These are phyloP conservation scores for Gymnopilus dilepis DNA, from an alignment of 768 basidiomycete genomes.

Conservation along the genomic window DNA sequence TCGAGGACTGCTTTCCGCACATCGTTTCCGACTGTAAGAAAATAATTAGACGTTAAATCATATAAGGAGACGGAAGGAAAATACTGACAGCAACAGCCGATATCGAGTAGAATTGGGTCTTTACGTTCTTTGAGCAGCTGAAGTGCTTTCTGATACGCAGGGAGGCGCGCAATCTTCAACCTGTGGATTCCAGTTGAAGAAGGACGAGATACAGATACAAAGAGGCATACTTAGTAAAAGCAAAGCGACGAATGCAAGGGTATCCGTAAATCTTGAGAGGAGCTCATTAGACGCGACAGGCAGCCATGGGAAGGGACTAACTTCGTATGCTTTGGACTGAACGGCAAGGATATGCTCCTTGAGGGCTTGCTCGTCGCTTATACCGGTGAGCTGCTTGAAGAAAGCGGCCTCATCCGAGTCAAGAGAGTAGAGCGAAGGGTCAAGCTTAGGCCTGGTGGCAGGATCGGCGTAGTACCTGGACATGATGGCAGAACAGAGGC, in stretches of 20 bases:
- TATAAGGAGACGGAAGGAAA: background rate
- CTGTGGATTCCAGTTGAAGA: constrained; percentile 12
- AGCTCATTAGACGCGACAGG: background rate
- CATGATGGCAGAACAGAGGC: background rate
- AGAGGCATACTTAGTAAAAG: constrained; percentile 35
- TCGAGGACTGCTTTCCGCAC: constrained; percentile 42
- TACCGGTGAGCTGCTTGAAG: constrained; percentile 5
- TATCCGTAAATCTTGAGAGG: constrained; percentile 39
- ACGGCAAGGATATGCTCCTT: constrained; percentile 9
- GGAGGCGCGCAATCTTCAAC: constrained; percentile 40
- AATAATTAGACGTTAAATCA: background rate
- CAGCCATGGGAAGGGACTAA: background rate
- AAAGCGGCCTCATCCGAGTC: background rate
- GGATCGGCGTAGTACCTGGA: constrained; percentile 6
- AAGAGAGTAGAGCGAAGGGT: constrained; percentile 2
- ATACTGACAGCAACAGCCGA: constrained; percentile 48
- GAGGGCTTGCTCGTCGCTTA: background rate
- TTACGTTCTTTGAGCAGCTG: constrained; percentile 30
- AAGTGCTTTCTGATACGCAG: constrained; percentile 38
- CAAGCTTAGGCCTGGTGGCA: background rate
- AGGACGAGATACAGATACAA: background rate
- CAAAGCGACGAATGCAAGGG: constrained; percentile 44
- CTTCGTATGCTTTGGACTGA: constrained; percentile 11
- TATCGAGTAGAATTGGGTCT: constrained; percentile 44
- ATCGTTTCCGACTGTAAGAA: constrained; percentile 44